Base-by-base conservation (phyloP, 2,329 filamentous ascomycete species). In the Penicillium sclerotiorum region DNA sequence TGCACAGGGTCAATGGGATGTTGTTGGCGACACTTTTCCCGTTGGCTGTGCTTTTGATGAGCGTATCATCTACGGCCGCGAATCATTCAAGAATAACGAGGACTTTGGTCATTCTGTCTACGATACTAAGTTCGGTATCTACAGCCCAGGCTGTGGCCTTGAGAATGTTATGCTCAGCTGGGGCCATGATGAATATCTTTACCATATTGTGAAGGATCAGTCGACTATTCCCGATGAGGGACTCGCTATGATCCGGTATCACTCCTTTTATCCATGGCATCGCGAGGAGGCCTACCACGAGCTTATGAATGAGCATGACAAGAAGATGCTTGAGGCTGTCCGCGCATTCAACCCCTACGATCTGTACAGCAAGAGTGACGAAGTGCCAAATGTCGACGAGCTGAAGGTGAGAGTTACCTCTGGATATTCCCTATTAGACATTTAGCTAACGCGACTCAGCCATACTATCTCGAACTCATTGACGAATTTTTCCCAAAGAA, bases 261-360 rank as follows among this genome's bases (percentile, higher is more conserved):
- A 95, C 75, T 90, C 85, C 5, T 95, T 95, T 74, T 96, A 96
- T 73, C 87, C 91, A 13, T 95, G 90, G 91, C 91, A 95, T 74
- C 83, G 80, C 53, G 85, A 87, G 69, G 86, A 86, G 45, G 90
- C 89, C 5, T 95, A 95, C 74, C 72, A 73, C 53, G 84, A 90
- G 72, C 81, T 95, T 70, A 95, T 95, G 90, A 81, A 86, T 68
- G 84, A 87, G 54, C 87, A 91, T 67, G 91, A 95, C 62, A 75
- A 86, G 69, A 79, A 81, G 62, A 90, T 95, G 86, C 75, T 95
- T 61, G 82, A 83, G 65, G 90, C 90, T 5, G 90, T 95, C 42
- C 81, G 83, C 70, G 89, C 88, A 0, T 95, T 95, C 73, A 95
- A 95, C 69, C 90, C 90, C 0, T 95, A 95, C 63, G 91, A 95